Evolutionary conservation across 2,329 filamentous ascomycete species (phyloP), one percentile per base, ranked within the genome.

Genomic region (Torrubiellomyces zombiae): DNA sequence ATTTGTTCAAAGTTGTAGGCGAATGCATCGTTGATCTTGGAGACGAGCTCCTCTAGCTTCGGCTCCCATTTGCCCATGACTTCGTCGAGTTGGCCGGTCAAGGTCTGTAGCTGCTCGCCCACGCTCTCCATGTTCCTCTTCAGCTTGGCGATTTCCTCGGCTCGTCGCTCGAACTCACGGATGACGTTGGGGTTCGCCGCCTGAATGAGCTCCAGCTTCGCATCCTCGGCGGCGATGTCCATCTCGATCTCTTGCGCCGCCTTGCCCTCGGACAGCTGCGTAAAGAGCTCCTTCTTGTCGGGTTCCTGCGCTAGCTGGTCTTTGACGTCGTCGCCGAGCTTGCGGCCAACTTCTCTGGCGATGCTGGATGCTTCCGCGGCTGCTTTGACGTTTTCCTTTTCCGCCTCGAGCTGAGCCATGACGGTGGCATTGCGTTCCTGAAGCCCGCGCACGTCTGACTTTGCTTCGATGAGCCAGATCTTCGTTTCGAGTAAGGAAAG

Each of bases 1-100:
- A 98, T 95, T 46, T 86, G 76, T 41, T 81, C 71, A 47, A 98
- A 95, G 42, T 93, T 95, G 47, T 86, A 76, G 5, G 77, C 72
- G 49, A 98, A 98, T 0, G 85, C 85, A 24, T 81, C 71, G 44
- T 81, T 93, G 51, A 98, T 94, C 42, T 74, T 72, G 12, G 57
- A 56, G 20, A 94, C 65, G 3, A 98, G 63, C 13, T 58, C 60
- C 37, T 95, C 85, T 3, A 98, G 62, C 38, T 66, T 56, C 1
- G 83, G 83, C 49, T 95, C 89, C 80, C 83, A 98, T 33, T 67
- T 59, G 10, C 57, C 56, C 38, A 75, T 74, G 28, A 92, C 53
- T 18, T 70, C 60, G 1, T 56, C 49, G 32, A 93, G 86, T 23
- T 66, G 59, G 9, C 45, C 42, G 10, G 59, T 56, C 10, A 75